Evolutionary conservation across 2,329 filamentous ascomycete genomes (phyloP).

Genomic region (Pyrenochaeta sp.): DNA sequence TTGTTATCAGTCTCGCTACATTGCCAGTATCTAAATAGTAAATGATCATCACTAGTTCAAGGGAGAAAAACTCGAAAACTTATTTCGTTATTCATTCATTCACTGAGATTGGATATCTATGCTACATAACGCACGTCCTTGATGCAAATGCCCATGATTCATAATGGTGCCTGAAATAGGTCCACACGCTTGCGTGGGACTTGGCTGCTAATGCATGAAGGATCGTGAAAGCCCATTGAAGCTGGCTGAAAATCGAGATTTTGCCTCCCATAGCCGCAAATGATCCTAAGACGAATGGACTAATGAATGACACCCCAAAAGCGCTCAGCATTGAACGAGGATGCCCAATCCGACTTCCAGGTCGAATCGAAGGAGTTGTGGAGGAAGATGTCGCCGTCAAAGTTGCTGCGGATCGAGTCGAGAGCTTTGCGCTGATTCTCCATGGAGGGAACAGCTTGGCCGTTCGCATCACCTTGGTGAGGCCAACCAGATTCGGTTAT

Average conservation of each 20-base stretch:
- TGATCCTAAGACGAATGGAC: too few relatives aligned
- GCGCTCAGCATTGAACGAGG: constrained; percentile 74
- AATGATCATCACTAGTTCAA: too few relatives aligned
- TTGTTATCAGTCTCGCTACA: too few relatives aligned
- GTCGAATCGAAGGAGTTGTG: constrained; percentile 81
- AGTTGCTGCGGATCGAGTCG: constrained; percentile 67
- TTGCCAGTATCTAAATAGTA: too few relatives aligned
- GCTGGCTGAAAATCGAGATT: too few relatives aligned
- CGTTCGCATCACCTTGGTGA: constrained; percentile 70
- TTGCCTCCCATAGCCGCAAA: too few relatives aligned
- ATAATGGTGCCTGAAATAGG: constrained; percentile 34
- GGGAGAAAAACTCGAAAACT: too few relatives aligned
- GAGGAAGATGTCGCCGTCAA: constrained; percentile 68
- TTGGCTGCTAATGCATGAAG: constrained; percentile 19
- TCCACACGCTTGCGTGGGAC: constrained; percentile 17
- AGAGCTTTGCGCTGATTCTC: constrained; percentile 73
- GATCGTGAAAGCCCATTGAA: too few relatives aligned
- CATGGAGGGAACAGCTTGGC: constrained; percentile 71
- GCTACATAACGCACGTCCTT: constrained; percentile 36
- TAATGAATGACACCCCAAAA: constrained; percentile 68
- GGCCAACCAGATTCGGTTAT: constrained; percentile 91
- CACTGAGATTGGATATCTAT: constrained; percentile 38
- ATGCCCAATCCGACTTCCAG: constrained; percentile 74
- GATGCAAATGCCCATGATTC: constrained; percentile 27
- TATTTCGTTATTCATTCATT: constrained; percentile 15